Evolutionary conservation across 202 grass and related monocot species (phyloP), one percentile per base, ranked within the genome.

Genomic region (Bolboschoenoplectus hybrid): DNA sequence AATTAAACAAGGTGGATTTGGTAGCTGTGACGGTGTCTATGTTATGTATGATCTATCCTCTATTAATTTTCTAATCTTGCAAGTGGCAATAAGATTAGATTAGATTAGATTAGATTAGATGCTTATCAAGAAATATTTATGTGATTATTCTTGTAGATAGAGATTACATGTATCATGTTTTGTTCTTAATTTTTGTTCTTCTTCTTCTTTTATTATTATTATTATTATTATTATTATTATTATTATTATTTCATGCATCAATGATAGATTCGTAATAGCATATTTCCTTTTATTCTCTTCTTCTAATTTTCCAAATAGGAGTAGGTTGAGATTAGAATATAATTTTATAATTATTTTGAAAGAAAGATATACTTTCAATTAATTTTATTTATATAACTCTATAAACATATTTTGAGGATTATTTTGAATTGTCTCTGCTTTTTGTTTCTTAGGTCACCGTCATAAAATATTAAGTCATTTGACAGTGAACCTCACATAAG

Each of bases 21-120:
- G 81, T 71, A 84, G 82, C 51, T 71, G 36, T 71, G 82, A 84
- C 66, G 65, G 66, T 71, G 20, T 20, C 82, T 55, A 39, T 26
- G 26, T 26, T 26, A 26, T 26, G 26, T 26, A 26, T 10, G 71
- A 66, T 84, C 46, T 53, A 84, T 51, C 55, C 13, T 44, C 34
- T 43, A 43, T 55, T 79, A 38, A 26, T 26, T 26, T 26, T 80
- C 53, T 80, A 80, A 80, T 79, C 6, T n/a, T 9, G 6, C 75
- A 79, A 79, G 52, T 79, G 39, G 75, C 16, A 40, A 39, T 26
- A 26, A 26, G 26, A 26, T 26, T 26, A 26, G 26, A 26, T 26
- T 26, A 26, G 26, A 26, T 26, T 26, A 26, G 26, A 0, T 60
- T 41, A 77, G 43, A 57, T 57, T 79, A 79, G 5, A 79, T 60